A percentile compares a stretch with the other conserved stretches of the same genome.
phyloP scores from a whole-genome alignment of 306 rosid species.

The Gillenia trifoliata region DNA sequence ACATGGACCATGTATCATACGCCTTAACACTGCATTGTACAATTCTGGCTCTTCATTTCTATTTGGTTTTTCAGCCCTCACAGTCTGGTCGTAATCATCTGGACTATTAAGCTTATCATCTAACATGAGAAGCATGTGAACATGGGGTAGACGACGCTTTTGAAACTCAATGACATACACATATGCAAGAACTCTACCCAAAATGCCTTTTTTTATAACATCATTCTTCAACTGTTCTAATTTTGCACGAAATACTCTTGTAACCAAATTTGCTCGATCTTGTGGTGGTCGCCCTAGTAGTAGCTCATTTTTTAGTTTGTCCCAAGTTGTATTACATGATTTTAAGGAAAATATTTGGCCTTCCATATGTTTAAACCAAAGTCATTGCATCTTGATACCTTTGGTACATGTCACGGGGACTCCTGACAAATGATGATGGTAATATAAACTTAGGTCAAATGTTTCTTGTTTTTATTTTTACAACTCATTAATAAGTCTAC shows the following conservation, averaged over 20 bases:
- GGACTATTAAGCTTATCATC: neutral
- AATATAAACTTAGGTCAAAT: too few species aligned
- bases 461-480: too few species aligned
- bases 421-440: neutral
- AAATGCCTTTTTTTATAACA: neutral
- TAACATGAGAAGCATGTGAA: neutral
- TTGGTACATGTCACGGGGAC: neutral
- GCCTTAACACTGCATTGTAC: neutral
- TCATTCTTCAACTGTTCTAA: neutral
- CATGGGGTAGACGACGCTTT: neutral
- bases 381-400: neutral
- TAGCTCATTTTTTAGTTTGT: too few species aligned
- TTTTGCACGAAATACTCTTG: neutral
- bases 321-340: neutral
- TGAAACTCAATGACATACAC: constrained; percentile 11
- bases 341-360: neutral
- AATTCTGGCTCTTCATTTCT: neutral
- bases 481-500: neutral
- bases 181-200: neutral
- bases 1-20: constrained; percentile 5
- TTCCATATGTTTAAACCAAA: neutral
- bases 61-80: neutral
- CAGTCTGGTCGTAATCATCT: neutral
- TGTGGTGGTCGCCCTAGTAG: neutral
- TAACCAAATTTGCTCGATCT: too few species aligned